These are phyloP conservation scores for Taphrina wiesneri DNA, from an alignment of 1,139 yeast genomes.

Conservation along the genomic window DNA sequence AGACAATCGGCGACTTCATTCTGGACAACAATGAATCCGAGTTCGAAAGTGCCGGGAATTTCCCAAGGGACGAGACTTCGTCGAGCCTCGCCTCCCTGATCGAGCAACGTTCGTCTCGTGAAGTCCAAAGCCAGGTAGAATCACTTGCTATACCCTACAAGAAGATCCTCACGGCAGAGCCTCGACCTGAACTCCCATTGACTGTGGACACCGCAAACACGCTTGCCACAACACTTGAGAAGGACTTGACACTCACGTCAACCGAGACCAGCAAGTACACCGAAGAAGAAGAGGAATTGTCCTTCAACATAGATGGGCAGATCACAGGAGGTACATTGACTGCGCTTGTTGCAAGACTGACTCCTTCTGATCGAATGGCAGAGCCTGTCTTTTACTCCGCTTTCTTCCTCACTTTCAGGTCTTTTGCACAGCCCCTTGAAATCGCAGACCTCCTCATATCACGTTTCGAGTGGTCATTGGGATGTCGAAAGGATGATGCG, in stretches of 20 bases:
- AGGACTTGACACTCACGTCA: not conserved
- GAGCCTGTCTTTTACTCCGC: constrained; percentile 72
- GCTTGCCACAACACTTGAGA: not conserved
- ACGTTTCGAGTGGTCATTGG: constrained; percentile 55
- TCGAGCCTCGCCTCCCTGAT: constrained; percentile 12
- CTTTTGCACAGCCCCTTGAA: constrained; percentile 69
- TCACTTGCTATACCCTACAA: constrained; percentile 21
- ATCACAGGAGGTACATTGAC: constrained; percentile 83
- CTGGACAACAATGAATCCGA: constrained; percentile 45
- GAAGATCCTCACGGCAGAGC: constrained; percentile 8
- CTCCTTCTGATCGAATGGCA: constrained; percentile 66
- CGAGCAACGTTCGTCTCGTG: constrained; percentile 13
- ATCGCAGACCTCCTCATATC: constrained; percentile 67
- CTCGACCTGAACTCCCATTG: not conserved
- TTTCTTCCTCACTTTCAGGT: constrained; percentile 76
- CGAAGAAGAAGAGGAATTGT: constrained; percentile 44
- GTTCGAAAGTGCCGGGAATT: constrained; percentile 58
- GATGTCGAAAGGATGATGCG: not conserved
- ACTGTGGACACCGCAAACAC: not conserved
- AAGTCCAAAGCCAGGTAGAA: constrained; percentile 26
- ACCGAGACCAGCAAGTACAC: not conserved
- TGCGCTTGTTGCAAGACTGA: constrained; percentile 78
- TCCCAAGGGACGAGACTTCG: constrained; percentile 49
- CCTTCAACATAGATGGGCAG: constrained; percentile 70
- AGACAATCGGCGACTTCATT: constrained; percentile 70